phyloP scores from a whole-genome alignment of 2,329 filamentous ascomycete genomes.

The Xylaria arbuscula region DNA sequence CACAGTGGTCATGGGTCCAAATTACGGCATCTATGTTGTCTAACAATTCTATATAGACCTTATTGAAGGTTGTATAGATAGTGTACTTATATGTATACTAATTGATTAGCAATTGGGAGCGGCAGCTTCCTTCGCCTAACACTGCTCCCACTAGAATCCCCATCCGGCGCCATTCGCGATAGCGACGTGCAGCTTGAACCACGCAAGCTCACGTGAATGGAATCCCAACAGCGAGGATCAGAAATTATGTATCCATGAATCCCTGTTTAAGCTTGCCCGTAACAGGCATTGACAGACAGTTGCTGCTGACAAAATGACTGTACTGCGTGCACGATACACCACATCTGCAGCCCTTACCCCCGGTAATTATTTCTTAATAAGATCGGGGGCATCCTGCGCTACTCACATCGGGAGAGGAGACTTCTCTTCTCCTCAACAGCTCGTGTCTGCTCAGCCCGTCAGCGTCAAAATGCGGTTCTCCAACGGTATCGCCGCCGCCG shows the following conservation, averaged over 20 bases:
- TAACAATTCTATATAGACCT: no score
- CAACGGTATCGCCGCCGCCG: constrained; percentile 5
- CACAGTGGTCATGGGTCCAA: not conserved
- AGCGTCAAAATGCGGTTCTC: constrained; percentile 29
- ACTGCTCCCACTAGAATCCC: constrained; percentile 16
- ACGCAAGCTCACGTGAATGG: constrained; percentile 27
- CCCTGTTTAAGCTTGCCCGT: constrained; percentile 28
- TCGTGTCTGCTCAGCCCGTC: constrained; percentile 3
- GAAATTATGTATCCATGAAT: constrained; percentile 26
- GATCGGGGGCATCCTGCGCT: constrained; percentile 18
- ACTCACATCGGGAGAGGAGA: constrained; percentile 9
- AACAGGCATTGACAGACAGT: constrained; percentile 12
- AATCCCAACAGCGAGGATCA: constrained; percentile 27
- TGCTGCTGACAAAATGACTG: constrained; percentile 30
- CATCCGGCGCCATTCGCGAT: constrained; percentile 20
- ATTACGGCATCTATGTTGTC: not conserved
- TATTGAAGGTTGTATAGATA: not conserved
- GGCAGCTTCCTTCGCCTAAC: not conserved
- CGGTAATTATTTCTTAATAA: constrained; percentile 21
- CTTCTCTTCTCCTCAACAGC: constrained; percentile 7
- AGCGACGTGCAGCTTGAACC: constrained; percentile 16
- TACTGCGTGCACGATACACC: not conserved
- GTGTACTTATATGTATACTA: not conserved
- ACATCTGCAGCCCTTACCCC: not conserved
- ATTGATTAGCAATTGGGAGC: not conserved